These are phyloP conservation scores for Escovopsis sp. DNA, from an alignment of 2,329 filamentous ascomycete species.

Conservation along the genomic window DNA sequence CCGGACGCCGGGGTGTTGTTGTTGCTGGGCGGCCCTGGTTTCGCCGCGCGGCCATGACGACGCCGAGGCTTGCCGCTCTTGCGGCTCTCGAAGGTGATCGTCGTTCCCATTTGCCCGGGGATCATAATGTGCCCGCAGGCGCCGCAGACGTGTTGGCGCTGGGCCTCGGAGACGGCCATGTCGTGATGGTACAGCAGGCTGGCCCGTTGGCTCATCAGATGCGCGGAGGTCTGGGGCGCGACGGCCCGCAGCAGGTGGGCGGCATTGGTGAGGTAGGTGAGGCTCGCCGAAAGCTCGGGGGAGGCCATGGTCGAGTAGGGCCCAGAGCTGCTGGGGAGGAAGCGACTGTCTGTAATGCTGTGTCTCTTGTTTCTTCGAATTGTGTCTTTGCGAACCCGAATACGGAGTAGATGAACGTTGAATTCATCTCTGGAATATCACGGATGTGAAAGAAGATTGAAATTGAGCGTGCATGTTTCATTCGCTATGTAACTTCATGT, in stretches of 20 bases:
- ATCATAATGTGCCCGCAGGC: conserved; percentile 47
- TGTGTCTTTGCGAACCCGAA: no score
- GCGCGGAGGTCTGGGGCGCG: conserved; percentile 41
- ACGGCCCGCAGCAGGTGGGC: conserved; percentile 38
- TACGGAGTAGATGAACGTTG: no score
- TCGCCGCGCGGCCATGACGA: no score
- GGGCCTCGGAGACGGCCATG: conserved; percentile 27
- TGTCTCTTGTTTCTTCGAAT: no score
- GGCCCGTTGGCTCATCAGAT: conserved; percentile 40
- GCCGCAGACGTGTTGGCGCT: conserved; percentile 39
- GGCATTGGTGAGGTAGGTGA: conserved; percentile 39
- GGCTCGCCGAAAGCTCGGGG: conserved; percentile 11
- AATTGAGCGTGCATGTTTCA: no score
- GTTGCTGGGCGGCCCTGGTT: background rate
- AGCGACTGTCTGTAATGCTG: no score
- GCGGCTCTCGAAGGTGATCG: conserved; percentile 21
- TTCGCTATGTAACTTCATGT: no score
- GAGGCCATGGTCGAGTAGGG: conserved; percentile 6
- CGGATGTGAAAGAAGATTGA: no score
- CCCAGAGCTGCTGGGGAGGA: no score
- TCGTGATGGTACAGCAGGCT: conserved; percentile 32
- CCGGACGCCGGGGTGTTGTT: conserved; percentile 1
- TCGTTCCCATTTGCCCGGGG: conserved; percentile 27
- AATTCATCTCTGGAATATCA: no score
- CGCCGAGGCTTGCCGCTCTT: conserved; percentile 1